These are phyloP conservation scores for Fusarium piperis DNA, from an alignment of 2,329 filamentous ascomycete genomes.

Conservation along the genomic window DNA sequence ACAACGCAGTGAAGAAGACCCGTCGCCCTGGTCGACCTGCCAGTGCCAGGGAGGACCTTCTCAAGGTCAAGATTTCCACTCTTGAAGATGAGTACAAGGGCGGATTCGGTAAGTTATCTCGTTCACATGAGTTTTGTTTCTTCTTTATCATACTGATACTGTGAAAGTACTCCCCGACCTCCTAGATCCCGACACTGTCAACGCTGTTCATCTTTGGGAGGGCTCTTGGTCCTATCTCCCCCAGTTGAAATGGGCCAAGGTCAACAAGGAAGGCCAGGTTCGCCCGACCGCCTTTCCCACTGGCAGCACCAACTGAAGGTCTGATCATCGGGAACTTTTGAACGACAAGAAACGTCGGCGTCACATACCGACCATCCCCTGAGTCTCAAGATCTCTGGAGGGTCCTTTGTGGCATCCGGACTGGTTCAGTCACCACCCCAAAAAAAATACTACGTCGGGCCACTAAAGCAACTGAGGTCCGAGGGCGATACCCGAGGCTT, in stretches of 20 bases:
- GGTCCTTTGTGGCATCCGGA: not conserved
- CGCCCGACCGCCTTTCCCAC: conserved; percentile 84
- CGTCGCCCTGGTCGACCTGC: conserved; percentile 83
- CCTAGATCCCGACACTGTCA: conserved; percentile 70
- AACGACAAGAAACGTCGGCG: not conserved
- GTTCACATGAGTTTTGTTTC: not conserved
- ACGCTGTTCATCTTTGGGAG: conserved; percentile 78
- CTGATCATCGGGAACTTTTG: not conserved
- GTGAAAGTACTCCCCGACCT: conserved; percentile 77
- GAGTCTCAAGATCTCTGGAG: not conserved
- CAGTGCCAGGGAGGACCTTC: conserved; percentile 77
- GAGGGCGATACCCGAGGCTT: not conserved
- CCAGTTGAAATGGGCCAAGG: conserved; percentile 78
- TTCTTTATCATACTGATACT: conserved; percentile 20
- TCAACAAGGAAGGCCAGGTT: conserved; percentile 71
- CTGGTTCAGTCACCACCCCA: not conserved
- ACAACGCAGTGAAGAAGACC: conserved; percentile 70
- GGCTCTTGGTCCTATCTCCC: conserved; percentile 85
- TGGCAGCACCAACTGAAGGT: conserved; percentile 24
- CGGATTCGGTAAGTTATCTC: conserved; percentile 77
- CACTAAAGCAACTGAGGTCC: not conserved
- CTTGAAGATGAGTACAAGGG: conserved; percentile 84
- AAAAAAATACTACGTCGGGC: not conserved
- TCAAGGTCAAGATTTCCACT: conserved; percentile 74
- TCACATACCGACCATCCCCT: not conserved